A percentile compares a stretch with the other conserved stretches of the same genome.
phyloP scores from a whole-genome alignment of 2,329 filamentous ascomycete genomes.

The Fusarium albidum region DNA sequence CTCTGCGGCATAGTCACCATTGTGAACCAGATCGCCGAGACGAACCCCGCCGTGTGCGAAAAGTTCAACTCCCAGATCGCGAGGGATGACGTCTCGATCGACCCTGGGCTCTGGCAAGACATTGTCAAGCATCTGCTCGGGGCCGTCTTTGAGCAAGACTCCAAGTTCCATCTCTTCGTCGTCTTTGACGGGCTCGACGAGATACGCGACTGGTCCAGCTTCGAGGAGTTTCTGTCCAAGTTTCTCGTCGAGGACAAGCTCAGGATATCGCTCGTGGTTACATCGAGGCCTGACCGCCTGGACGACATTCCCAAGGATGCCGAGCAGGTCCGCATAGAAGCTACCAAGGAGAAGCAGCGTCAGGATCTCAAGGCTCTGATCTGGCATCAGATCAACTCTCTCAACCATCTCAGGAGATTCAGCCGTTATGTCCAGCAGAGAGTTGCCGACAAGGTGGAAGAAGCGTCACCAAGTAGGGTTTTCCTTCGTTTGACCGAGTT shows the following conservation, averaged over 20 bases:
- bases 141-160: neutral
- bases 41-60: constrained; percentile 42
- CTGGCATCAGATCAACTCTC: constrained; percentile 37
- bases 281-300: constrained; percentile 29
- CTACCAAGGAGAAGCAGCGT: constrained; percentile 40
- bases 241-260: neutral
- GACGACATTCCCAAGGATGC: constrained; percentile 10
- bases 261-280: constrained; percentile 39
- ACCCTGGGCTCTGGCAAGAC: neutral
- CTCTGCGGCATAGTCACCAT: constrained; percentile 39
- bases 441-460: constrained; percentile 41
- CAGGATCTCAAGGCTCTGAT: constrained; percentile 41
- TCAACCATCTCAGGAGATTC: constrained; percentile 38
- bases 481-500: neutral
- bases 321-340: constrained; percentile 19
- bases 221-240: neutral
- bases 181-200: constrained; percentile 16
- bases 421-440: constrained; percentile 38
- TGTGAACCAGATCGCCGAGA: constrained; percentile 43
- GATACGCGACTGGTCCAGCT: neutral
- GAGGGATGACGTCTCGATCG: constrained; percentile 30
- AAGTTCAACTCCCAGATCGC: constrained; percentile 38
- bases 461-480: constrained; percentile 42
- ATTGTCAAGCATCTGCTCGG: neutral
- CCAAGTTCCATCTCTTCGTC: constrained; percentile 3